Base-by-base conservation (phyloP, 192 early-diverging fungal species). In the Thoreauomyces humboldtii region DNA sequence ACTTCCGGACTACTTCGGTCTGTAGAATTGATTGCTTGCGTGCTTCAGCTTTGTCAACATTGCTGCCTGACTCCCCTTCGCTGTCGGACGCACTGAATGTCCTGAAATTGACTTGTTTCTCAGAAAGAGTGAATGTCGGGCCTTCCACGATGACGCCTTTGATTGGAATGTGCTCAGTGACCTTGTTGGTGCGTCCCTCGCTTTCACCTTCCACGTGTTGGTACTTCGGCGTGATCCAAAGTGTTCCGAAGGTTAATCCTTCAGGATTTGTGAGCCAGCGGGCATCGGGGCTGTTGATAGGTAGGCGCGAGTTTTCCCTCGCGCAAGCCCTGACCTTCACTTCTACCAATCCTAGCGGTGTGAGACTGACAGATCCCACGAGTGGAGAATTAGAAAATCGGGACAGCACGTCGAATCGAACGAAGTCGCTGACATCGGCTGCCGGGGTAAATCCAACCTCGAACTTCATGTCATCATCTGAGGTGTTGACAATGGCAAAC, bases 341-440 rank as follows among this genome's bases (percentile, higher is more conserved):
- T 61, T 93, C 92, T 7, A 91, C 84, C 35, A 74, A 75, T 0
- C 85, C 86, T 38, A 81, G 73, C 2, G 89, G 78, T 15, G 79
- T 79, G 50, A 93, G 71, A 0, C 89, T 73, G 15, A 92, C 76
- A 6, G 75, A 77, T 7, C 88, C 87, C 3, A 77, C 79, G 28
- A 91, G 75, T 4, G 90, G 89, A 1, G 92, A 89, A 72, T 90
- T 94, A 3, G 89, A 88, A 56, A 87, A 90, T 9, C 92, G 74
- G 4, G 90, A 93, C 0, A 94, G 59, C 4, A 92, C 78, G 42
- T 93, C 89, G 7, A 91, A 50, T 42, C 79, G 76, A 12, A 93
- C 71, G 54, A 81, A 86, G 19, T 79, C 74, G 7, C 73, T 59
- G 1, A 94, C 55, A 43, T 89, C 85, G 17, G 83, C 81, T 0